Percentiles rank a stretch among this genome's conserved stretches.
Conservation (phyloP, 1,284 basidiomycete species). For the Sanghuangporus sanghuang region DNA sequence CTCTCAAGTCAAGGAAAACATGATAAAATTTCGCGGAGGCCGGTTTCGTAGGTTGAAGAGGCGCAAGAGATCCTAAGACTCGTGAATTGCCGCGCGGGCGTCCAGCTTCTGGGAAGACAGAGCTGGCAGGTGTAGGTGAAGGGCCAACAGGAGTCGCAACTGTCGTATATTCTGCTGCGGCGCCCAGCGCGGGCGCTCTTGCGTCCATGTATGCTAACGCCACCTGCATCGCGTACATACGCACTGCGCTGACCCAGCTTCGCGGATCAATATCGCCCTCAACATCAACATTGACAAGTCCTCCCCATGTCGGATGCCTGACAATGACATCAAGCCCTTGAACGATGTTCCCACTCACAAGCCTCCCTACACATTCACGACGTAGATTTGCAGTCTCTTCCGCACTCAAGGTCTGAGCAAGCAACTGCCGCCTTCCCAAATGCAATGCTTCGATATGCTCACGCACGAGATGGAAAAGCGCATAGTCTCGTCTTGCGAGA, state of each 20-base stretch:
- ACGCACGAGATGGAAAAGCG: slow-evolving; percentile 81
- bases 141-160: slow-evolving; percentile 24
- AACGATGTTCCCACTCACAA: slow-evolving; percentile 88
- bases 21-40: slow-evolving; percentile 78
- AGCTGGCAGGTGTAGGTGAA: slow-evolving; percentile 57
- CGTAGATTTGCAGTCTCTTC: slow-evolving; percentile 85
- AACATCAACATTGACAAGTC: slow-evolving; percentile 80
- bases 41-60: slow-evolving; percentile 31
- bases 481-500: slow-evolving; percentile 85
- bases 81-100: slow-evolving; percentile 44
- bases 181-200: slow-evolving; percentile 22
- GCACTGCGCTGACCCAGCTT: slow-evolving; percentile 80
- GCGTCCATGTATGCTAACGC: slow-evolving; percentile 69
- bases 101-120: slow-evolving; percentile 57
- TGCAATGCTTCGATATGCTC: slow-evolving; percentile 92
- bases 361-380: slow-evolving; percentile 80
- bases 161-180: slow-evolving; percentile 19
- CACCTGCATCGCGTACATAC: slow-evolving; percentile 87
- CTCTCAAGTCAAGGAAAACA: slow-evolving; percentile 83
- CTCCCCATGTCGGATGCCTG: slow-evolving; percentile 87
- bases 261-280: slow-evolving; percentile 70
- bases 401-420: slow-evolving; percentile 82
- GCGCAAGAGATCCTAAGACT: slow-evolving; percentile 41
- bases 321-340: slow-evolving; percentile 95
- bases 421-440: slow-evolving; percentile 82